Evolutionary conservation across 2,329 filamentous ascomycete species (phyloP), one percentile per base, ranked within the genome.

Genomic region (Aspergillus terreus): DNA sequence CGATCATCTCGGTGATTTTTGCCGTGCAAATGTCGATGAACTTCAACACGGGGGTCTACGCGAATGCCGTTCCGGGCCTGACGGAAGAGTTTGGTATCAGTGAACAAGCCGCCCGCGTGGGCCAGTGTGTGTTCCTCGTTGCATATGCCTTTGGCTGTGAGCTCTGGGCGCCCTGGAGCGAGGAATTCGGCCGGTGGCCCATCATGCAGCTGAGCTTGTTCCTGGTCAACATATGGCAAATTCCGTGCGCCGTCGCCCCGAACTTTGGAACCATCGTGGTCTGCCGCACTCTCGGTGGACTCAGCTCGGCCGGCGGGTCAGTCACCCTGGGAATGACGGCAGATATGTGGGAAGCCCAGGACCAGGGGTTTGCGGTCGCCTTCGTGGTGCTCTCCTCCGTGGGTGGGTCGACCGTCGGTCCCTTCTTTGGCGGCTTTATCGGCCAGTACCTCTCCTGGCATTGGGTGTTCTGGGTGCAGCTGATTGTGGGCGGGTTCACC

Each of bases 81-180:
- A 72, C 80, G 0, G 73, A 84, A n/a, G 77, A 90, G 54, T 92
- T 89, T 59, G 57, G 73, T 42, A 84, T 92, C 56, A 86, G 83
- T 57, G 74, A 75, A 9, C 86, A 90, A 68, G 82, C 81, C 1
- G 87, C 85, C 3, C 81, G 87, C 52, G 79, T 82, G 47, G 89
- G 88, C 60, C 86, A 88, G 53, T 85, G 87, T 71, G 81, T 90
- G 54, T 94, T 92, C 71, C 72, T 94, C 30, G 79, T 94, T 45
- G 71, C 84, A 1, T 94, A 94, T 66, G 89, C 88, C 36, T 92
- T 94, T 65, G 89, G 90, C 15, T 94, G 90, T 67, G 89, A 94
- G 68, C 78, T 92, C 0, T 94, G 89, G 89, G 89, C 89, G 0
- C 89, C 89, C 0, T 94, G 88, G 87, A 87, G 83, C 15, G 90